Evolutionary conservation across 1,139 yeast species (phyloP).

Genomic region (Nakaseomyces nivariensis): DNA sequence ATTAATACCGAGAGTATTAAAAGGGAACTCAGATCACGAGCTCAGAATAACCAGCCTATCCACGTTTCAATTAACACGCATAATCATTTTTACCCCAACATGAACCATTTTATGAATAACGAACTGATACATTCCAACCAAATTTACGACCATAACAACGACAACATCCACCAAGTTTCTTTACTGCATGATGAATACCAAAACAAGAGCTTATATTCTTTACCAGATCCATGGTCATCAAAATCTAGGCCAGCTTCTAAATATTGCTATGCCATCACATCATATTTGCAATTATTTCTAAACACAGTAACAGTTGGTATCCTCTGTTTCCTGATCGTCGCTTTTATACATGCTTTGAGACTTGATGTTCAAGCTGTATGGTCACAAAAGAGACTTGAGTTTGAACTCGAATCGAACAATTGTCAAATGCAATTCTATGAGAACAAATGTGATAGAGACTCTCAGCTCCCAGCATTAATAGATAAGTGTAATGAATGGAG

Average conservation of each 20-base stretch:
- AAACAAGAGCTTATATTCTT: slow-evolving; percentile 6
- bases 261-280: slow-evolving; percentile 55
- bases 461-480: slow-evolving; percentile 64
- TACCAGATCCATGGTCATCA: slow-evolving; percentile 29
- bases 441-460: slow-evolving; percentile 57
- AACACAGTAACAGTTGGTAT: slow-evolving; percentile 51
- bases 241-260: slow-evolving; percentile 33
- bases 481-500: slow-evolving; percentile 67
- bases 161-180: not conserved
- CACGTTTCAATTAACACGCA: slow-evolving; percentile 14
- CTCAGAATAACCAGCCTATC: slow-evolving; percentile 8
- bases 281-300: slow-evolving; percentile 61
- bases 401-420: slow-evolving; percentile 50
- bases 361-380: slow-evolving; percentile 64
- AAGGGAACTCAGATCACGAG: slow-evolving; percentile 6
- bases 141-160: not conserved
- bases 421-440: slow-evolving; percentile 64
- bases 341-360: slow-evolving; percentile 50
- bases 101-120: slow-evolving; percentile 1
- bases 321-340: slow-evolving; percentile 43
- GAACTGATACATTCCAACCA: slow-evolving; percentile 1
- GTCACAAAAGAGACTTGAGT: slow-evolving; percentile 54
- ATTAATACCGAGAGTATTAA: slow-evolving; percentile 1
- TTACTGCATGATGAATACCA: not conserved
- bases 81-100: slow-evolving; percentile 11